phyloP scores from a whole-genome alignment of 129 eudicot genomes.

The Centaurea solstitialis region DNA sequence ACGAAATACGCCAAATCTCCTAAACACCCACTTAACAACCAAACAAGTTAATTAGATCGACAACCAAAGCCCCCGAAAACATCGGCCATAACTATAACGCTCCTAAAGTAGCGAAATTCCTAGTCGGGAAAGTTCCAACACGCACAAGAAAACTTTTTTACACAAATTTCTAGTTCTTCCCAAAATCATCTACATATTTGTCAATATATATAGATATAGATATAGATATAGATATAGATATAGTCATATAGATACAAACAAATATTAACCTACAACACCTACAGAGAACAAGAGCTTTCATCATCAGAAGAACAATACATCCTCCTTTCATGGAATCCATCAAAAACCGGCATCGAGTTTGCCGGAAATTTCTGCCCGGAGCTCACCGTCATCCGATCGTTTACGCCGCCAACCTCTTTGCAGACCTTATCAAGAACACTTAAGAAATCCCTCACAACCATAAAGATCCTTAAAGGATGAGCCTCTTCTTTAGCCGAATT shows the following conservation, averaged over 20 bases:
- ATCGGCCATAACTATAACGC: background rate
- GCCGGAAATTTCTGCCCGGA: constrained; percentile 64
- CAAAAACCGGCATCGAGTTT: constrained; percentile 47
- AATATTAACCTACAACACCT: constrained; percentile 2
- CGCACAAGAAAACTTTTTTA: constrained; percentile 21
- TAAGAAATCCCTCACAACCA: constrained; percentile 89
- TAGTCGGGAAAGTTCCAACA: background rate
- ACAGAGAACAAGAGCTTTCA: constrained; percentile 53
- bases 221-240: constrained; percentile 28
- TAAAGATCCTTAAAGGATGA: constrained; percentile 82
- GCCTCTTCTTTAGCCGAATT: constrained; percentile 91
- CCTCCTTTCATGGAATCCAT: constrained; percentile 49
- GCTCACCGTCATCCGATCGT: constrained; percentile 58
- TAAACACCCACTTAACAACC: too few species aligned
- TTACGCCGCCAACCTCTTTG: constrained; percentile 78
- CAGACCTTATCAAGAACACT: constrained; percentile 76
- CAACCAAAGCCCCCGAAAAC: background rate
- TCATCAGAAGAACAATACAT: constrained; percentile 68
- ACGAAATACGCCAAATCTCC: too few species aligned
- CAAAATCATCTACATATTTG: constrained; percentile 47
- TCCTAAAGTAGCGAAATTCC: constrained; percentile 1
- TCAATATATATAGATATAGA: constrained; percentile 8
- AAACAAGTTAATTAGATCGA: too few species aligned
- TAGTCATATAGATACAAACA: background rate
- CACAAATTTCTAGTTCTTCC: constrained; percentile 21